Percentiles rank a stretch among this genome's conserved stretches.
Conservation (phyloP, 352 stramenopile species). For the Phytophthora litchii region DNA sequence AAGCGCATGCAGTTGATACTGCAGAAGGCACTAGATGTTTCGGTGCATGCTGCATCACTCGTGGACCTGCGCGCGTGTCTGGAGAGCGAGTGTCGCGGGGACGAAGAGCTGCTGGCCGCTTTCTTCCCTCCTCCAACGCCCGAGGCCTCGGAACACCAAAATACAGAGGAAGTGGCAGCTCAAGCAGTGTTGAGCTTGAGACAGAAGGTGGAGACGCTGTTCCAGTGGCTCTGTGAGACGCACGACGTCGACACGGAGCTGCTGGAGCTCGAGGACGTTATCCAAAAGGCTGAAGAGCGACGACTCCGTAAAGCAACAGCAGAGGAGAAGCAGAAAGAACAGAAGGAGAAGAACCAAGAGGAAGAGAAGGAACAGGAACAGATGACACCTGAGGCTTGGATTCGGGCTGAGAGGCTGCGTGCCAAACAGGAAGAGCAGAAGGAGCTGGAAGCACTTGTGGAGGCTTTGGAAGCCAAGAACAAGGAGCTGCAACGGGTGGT, state of each 20-base stretch:
- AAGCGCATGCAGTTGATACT: slow-evolving; percentile 67
- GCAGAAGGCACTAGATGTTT: slow-evolving; percentile 70
- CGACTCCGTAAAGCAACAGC: slow-evolving; percentile 42
- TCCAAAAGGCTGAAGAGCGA: slow-evolving; percentile 48
- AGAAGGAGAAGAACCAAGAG: slow-evolving; percentile 12
- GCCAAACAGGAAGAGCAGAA: slow-evolving; percentile 61
- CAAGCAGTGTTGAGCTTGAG: slow-evolving; percentile 57
- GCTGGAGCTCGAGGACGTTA: slow-evolving; percentile 50
- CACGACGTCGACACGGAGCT: slow-evolving; percentile 59
- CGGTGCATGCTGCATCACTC: slow-evolving; percentile 51
- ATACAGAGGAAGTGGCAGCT: slow-evolving; percentile 53
- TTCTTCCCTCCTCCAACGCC: slow-evolving; percentile 45
- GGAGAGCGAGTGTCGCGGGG: slow-evolving; percentile 53
- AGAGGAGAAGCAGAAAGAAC: slow-evolving; percentile 22
- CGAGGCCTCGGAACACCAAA: slow-evolving; percentile 28
- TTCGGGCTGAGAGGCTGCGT: slow-evolving; percentile 49
- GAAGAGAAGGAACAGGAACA: slow-evolving; percentile 5
- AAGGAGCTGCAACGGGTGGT: slow-evolving; percentile 47
- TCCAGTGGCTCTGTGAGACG: slow-evolving; percentile 54
- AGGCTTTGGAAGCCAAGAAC: slow-evolving; percentile 44
- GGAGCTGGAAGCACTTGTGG: slow-evolving; percentile 49
- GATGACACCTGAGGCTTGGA: slow-evolving; percentile 41
- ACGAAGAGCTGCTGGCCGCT: slow-evolving; percentile 54
- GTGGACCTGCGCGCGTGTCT: slow-evolving; percentile 56
- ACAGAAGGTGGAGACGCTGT: slow-evolving; percentile 61